Percentiles rank a stretch among this genome's conserved stretches.
Conservation (phyloP, 805 yeast species). For the Sugiyamaella mastotermitis region DNA sequence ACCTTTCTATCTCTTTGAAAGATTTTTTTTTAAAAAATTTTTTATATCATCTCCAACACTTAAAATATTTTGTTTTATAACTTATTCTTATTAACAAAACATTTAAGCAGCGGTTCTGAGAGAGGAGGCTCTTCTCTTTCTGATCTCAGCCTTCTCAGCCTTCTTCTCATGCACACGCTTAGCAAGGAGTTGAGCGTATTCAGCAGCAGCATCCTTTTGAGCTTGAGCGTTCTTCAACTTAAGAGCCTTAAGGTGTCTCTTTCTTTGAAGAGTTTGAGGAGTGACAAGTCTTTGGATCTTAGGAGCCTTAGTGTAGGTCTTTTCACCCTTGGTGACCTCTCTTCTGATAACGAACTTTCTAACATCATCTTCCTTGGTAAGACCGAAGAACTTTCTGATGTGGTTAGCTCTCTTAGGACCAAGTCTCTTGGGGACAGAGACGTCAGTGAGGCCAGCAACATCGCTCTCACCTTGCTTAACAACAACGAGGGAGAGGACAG, state of each 20-base stretch:
- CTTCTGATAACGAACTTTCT: constrained; percentile 94
- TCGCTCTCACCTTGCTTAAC: constrained; percentile 97
- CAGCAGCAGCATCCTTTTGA: constrained; percentile 99
- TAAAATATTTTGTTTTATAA: too few species aligned
- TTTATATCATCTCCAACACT: too few species aligned
- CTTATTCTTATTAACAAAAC: too few species aligned
- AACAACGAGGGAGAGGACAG: constrained; percentile 88
- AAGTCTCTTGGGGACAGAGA: constrained; percentile 95
- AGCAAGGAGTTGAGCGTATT: constrained; percentile 98
- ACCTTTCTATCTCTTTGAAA: too few species aligned
- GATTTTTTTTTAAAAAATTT: too few species aligned
- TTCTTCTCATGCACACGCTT: constrained; percentile 97
- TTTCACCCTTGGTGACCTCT: constrained; percentile 96
- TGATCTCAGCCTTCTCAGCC: constrained; percentile 97
- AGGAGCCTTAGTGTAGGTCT: constrained; percentile 99
- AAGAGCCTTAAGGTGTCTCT: constrained; percentile 91
- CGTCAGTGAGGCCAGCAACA: constrained; percentile 92
- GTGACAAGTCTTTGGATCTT: constrained; percentile 99
- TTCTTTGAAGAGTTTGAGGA: constrained; percentile 98
- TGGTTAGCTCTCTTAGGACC: constrained; percentile 99
- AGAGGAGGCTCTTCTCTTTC: constrained; percentile 99
- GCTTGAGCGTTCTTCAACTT: constrained; percentile 96
- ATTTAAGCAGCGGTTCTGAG: constrained; percentile 37
- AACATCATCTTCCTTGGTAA: constrained; percentile 88
- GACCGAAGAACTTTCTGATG: constrained; percentile 99